Evolutionary conservation across 2,329 filamentous ascomycete genomes (phyloP).

Genomic region (Trichoderma sp.): DNA sequence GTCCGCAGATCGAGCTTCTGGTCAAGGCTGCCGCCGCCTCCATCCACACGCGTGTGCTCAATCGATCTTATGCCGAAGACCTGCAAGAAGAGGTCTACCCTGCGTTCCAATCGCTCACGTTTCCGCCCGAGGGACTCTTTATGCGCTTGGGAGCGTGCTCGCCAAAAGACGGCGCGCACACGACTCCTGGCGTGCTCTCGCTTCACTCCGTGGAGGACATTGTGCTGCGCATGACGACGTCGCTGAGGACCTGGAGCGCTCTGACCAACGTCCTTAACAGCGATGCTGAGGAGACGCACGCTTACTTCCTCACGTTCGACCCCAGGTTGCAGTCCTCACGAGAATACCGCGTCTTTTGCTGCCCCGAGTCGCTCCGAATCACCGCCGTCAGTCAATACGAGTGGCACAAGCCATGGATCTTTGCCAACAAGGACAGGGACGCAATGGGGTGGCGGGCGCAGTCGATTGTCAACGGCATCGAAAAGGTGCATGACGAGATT

Average conservation of each 20-base stretch:
- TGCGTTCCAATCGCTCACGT: constrained; percentile 33
- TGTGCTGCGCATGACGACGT: constrained; percentile 45
- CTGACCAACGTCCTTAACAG: constrained; percentile 36
- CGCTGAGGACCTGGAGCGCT: constrained; percentile 42
- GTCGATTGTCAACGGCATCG: constrained; percentile 3
- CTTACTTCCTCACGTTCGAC: constrained; percentile 49
- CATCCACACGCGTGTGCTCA: constrained; percentile 37
- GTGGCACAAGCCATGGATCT: constrained; percentile 44
- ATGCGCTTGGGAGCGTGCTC: constrained; percentile 48
- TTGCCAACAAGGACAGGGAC: constrained; percentile 28
- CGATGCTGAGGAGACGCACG: constrained; percentile 32
- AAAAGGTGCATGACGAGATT: constrained; percentile 7
- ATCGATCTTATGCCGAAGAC: constrained; percentile 40
- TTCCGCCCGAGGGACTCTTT: constrained; percentile 45
- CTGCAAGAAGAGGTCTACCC: constrained; percentile 39
- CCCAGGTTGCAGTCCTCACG: constrained; percentile 41
- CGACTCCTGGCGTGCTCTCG: constrained; percentile 33
- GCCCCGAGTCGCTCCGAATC: constrained; percentile 39
- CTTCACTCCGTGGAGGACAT: constrained; percentile 41
- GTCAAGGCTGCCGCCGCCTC: constrained; percentile 39
- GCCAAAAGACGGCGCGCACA: constrained; percentile 45
- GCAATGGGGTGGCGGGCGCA: constrained; percentile 30
- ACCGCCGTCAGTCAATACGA: constrained; percentile 46
- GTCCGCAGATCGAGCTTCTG: constrained; percentile 38
- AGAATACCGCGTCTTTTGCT: constrained; percentile 51